Evolutionary conservation across 2,329 filamentous ascomycete genomes (phyloP).

Genomic region (Fusarium sp.): DNA sequence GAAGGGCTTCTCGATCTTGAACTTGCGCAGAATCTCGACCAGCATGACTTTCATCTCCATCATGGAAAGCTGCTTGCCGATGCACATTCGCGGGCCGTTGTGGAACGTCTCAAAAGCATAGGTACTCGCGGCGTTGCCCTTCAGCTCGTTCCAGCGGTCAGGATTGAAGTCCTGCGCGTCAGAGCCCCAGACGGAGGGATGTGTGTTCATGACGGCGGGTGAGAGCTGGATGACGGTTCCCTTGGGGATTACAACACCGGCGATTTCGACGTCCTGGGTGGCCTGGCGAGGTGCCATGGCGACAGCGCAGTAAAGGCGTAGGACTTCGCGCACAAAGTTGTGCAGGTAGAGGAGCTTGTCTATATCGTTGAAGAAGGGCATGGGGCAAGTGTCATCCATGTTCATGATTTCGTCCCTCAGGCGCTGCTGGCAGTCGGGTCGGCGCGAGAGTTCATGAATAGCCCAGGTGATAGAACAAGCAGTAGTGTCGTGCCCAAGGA

Average conservation of each 20-base stretch:
- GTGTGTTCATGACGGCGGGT: slow-evolving; percentile 53
- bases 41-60: slow-evolving; percentile 56
- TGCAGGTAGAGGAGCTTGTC: slow-evolving; percentile 54
- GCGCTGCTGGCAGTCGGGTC: slow-evolving; percentile 54
- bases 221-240: slow-evolving; percentile 55
- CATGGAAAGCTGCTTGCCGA: slow-evolving; percentile 53
- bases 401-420: slow-evolving; percentile 55
- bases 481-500: slow-evolving; percentile 60
- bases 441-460: slow-evolving; percentile 54
- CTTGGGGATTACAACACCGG: slow-evolving; percentile 54
- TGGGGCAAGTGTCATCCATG: slow-evolving; percentile 23
- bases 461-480: slow-evolving; percentile 59
- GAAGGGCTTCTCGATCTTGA: slow-evolving; percentile 45
- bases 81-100: slow-evolving; percentile 55
- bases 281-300: slow-evolving; percentile 53
- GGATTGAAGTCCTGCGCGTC: slow-evolving; percentile 53
- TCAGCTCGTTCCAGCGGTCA: slow-evolving; percentile 53
- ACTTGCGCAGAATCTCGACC: slow-evolving; percentile 50
- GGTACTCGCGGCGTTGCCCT: slow-evolving; percentile 43
- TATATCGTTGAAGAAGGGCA: slow-evolving; percentile 40
- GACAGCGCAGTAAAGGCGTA: slow-evolving; percentile 58
- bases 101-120: slow-evolving; percentile 55
- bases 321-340: slow-evolving; percentile 58
- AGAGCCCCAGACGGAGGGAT: slow-evolving; percentile 55
- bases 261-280: slow-evolving; percentile 51